Evolutionary conservation across 1,284 basidiomycete species (phyloP).

Genomic region (Rhodofomes roseus): DNA sequence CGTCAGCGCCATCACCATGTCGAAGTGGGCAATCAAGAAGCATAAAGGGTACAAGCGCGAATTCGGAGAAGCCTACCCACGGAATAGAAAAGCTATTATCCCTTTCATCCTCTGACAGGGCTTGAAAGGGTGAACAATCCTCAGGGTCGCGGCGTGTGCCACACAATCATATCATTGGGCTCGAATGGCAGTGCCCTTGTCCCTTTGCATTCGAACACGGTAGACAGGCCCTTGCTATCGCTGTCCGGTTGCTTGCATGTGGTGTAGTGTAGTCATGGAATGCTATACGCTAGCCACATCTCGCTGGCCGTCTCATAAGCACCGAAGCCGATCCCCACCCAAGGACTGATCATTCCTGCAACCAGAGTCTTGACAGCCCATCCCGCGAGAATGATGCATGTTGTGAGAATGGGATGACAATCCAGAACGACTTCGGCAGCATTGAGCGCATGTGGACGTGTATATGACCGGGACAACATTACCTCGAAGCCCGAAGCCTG

Average conservation of each 20-base stretch:
- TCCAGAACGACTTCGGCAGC: slow-evolving; percentile 62
- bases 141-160: neutral
- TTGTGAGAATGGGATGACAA: slow-evolving; percentile 73
- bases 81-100: slow-evolving; percentile 74
- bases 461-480: neutral
- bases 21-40: slow-evolving; percentile 90
- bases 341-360: slow-evolving; percentile 55
- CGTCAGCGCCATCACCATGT: slow-evolving; percentile 75
- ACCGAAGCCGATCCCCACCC: slow-evolving; percentile 58
- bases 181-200: neutral
- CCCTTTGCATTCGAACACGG: neutral
- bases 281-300: slow-evolving; percentile 75
- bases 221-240: neutral
- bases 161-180: neutral
- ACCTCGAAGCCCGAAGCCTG: slow-evolving; percentile 68
- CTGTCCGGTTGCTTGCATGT: neutral
- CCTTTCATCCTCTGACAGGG: slow-evolving; percentile 59
- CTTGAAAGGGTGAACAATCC: neutral
- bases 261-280: slow-evolving; percentile 43
- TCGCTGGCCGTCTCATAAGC: slow-evolving; percentile 46
- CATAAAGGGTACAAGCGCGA: slow-evolving; percentile 90
- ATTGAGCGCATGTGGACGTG: neutral
- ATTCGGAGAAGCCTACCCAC: slow-evolving; percentile 85
- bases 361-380: slow-evolving; percentile 73
- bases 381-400: slow-evolving; percentile 70